Base-by-base conservation (phyloP, 2,329 filamentous ascomycete species). In the Coleophoma eucalyptorum region DNA sequence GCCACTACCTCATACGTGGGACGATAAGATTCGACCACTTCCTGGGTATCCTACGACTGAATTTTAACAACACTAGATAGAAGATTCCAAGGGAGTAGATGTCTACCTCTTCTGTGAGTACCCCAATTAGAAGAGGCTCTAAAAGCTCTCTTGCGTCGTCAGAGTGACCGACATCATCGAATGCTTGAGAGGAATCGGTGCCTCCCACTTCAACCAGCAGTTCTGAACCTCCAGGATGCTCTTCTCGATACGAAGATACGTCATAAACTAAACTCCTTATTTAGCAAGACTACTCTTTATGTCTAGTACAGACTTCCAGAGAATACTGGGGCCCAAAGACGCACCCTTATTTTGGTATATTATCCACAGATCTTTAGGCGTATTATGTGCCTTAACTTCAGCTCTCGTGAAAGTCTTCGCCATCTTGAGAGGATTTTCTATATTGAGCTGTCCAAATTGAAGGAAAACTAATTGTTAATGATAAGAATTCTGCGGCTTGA, bases 111-210 rank as follows among this genome's bases (percentile, higher is more conserved):
- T 80, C 72, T 72, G 83, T 82, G 55, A 84, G 65, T 32, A 59
- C 72, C 45, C 79, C 81, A 56, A 83, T 70, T n/a, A 76, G 65
- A 55, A 83, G 66, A 51, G 75, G 76, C 3, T 80, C 74, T 50
- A 88, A 76, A 59, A 87, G 84, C 20, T 43, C 41, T 43, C 41
- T 43, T 43, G 41, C 41, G 21, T 43, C 41, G 15, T 43, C 41
- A 67, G 86, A 90, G 74, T 95, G 90, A 42, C 89, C 89, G 35
- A 90, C 88, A 62, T 92, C 87, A 71, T 94, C 89, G 63, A 92
- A 94, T 40, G 83, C 86, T 65, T 89, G 84, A 41, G 86, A 89
- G 44, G 86, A 84, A 69, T 94, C 89, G 59, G 85, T 84, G 51
- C 90, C 90, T 59, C 79, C 89, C 26, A 89, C 85, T 55, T 93